Conservation (phyloP, 2,329 filamentous ascomycete species). For the Penicillium sp. region DNA sequence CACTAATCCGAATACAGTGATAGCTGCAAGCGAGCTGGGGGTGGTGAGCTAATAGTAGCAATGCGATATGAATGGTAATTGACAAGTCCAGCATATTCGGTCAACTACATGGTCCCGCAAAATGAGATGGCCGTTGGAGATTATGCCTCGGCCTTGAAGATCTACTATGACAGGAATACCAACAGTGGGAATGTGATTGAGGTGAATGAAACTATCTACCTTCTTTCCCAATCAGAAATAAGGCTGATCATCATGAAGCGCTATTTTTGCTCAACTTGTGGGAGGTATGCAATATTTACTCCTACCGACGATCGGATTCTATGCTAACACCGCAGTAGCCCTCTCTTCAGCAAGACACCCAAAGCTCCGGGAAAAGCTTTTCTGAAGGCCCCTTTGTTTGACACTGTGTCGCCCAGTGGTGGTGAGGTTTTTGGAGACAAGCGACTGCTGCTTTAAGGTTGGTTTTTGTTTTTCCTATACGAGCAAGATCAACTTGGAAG, state of each 20-base stretch:
- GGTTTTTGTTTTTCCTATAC: too few relatives aligned
- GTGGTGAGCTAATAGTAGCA: constrained; percentile 11
- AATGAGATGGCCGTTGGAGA: constrained; percentile 18
- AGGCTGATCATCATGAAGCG: too few relatives aligned
- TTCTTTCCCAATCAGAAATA: too few relatives aligned
- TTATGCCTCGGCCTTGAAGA: constrained; percentile 6
- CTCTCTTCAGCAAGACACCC: constrained; percentile 11
- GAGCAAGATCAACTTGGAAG: too few relatives aligned
- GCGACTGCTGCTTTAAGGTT: constrained; percentile 1
- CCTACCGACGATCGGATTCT: too few relatives aligned
- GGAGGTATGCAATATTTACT: constrained; percentile 15
- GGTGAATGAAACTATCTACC: too few relatives aligned
- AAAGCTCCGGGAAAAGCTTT: constrained; percentile 17
- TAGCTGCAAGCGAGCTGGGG: constrained; percentile 19
- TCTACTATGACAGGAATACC: constrained; percentile 17
- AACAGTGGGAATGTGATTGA: constrained; percentile 10
- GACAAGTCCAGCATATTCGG: constrained; percentile 17
- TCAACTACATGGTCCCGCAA: constrained; percentile 21
- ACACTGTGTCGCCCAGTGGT: constrained; percentile 7
- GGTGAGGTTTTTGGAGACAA: constrained; percentile 12
- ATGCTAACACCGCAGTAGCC: constrained; percentile 7
- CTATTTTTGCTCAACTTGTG: constrained; percentile 22
- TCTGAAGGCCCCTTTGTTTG: constrained; percentile 20
- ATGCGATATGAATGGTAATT: neutral
- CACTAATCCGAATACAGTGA: constrained; percentile 5